Evolutionary conservation across 2,329 filamentous ascomycete species (phyloP).

Genomic region (Aureobasidium melanogenum): DNA sequence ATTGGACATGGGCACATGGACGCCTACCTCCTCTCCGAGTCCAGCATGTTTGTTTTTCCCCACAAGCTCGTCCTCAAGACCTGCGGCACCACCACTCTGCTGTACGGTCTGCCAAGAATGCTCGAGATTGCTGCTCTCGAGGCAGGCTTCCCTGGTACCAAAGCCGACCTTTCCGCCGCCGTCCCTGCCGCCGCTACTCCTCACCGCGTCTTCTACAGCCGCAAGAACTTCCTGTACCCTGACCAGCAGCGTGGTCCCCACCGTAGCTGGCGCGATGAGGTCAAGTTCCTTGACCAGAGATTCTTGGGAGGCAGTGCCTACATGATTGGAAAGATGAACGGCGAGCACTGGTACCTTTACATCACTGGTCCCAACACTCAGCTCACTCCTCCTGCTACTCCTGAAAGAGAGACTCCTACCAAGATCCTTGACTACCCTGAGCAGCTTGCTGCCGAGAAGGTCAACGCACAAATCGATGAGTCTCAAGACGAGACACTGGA

Average conservation of each 20-base stretch:
- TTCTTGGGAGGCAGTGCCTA: slow-evolving; percentile 92
- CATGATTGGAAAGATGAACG: slow-evolving; percentile 99
- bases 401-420: slow-evolving; percentile 48
- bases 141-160: slow-evolving; percentile 80
- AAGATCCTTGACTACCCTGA: slow-evolving; percentile 51
- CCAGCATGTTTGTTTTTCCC: slow-evolving; percentile 99
- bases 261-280: slow-evolving; percentile 95
- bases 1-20: slow-evolving; percentile 90
- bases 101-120: slow-evolving; percentile 81
- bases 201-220: slow-evolving; percentile 95
- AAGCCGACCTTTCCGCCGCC: slow-evolving; percentile 56
- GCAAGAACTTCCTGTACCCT: slow-evolving; percentile 96
- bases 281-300: slow-evolving; percentile 82
- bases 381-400: slow-evolving; percentile 75
- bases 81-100: slow-evolving; percentile 89
- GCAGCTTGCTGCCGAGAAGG: slow-evolving; percentile 21
- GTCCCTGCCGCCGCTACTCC: slow-evolving; percentile 72
- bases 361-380: slow-evolving; percentile 76
- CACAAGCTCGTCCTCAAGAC: slow-evolving; percentile 99
- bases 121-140: slow-evolving; percentile 82
- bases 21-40: slow-evolving; percentile 94
- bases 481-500: slow-evolving; percentile 66
- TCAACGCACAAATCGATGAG: slow-evolving; percentile 31
- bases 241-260: slow-evolving; percentile 91
- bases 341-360: slow-evolving; percentile 98